A percentile compares a stretch with the other conserved stretches of the same genome.
Conservation (phyloP, 345 rosid genomes). For the Murraya koenigii region DNA sequence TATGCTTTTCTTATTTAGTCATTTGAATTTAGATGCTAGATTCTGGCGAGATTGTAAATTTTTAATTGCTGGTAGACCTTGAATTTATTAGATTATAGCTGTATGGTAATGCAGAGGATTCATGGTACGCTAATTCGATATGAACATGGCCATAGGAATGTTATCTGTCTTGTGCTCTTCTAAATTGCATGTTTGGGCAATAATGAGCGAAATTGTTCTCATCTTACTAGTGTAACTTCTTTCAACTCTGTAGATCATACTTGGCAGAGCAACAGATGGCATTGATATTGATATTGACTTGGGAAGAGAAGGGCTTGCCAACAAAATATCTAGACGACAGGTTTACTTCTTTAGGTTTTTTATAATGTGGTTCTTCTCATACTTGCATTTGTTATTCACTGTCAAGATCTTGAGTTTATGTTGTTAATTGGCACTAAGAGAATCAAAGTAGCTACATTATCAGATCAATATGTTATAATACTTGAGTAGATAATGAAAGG, state of each 20-base stretch:
- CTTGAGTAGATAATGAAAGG: background rate
- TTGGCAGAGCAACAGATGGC: constrained; percentile 84
- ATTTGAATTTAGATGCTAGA: background rate
- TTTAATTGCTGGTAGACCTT: background rate
- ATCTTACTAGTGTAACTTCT: constrained; percentile 10
- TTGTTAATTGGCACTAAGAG: background rate
- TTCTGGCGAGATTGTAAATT: background rate
- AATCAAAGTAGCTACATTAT: background rate
- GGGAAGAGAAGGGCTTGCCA: constrained; percentile 59
- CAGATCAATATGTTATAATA: background rate
- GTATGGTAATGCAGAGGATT: background rate
- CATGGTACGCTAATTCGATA: background rate
- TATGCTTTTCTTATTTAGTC: background rate
- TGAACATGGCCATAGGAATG: background rate
- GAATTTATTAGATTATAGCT: background rate
- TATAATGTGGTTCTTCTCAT: background rate
- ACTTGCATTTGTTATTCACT: background rate
- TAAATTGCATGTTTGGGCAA: background rate
- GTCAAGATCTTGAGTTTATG: background rate
- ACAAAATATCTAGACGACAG: constrained; percentile 80
- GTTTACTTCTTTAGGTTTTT: constrained; percentile 32
- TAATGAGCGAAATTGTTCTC: constrained; percentile 2
- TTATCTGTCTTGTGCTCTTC: background rate
- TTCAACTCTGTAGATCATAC: constrained; percentile 59
- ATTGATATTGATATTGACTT: constrained; percentile 75